Percentiles rank a stretch among this genome's conserved stretches.
phyloP scores from a whole-genome alignment of 805 yeast species.

The Wickerhamiella hasegawae region DNA sequence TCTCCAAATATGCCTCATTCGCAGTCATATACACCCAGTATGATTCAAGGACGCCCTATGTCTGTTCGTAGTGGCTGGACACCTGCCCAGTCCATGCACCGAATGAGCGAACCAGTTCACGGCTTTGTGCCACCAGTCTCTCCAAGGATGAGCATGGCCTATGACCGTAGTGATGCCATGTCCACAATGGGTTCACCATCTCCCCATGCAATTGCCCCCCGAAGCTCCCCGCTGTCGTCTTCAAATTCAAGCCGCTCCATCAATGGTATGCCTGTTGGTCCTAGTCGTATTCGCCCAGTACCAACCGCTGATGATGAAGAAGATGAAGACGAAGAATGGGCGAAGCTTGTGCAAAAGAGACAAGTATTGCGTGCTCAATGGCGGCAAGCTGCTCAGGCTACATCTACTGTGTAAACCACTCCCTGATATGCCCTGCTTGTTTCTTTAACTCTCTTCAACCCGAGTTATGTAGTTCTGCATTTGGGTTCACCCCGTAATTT shows the following conservation, averaged over 20 bases:
- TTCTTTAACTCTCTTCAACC: too few species aligned
- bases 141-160: not conserved
- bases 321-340: slow-evolving; percentile 14
- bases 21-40: not conserved
- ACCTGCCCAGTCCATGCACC: not conserved
- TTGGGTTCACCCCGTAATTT: too few species aligned
- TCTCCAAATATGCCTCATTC: not conserved
- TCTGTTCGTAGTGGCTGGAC: not conserved
- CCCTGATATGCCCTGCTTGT: too few species aligned
- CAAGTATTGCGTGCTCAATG: slow-evolving; percentile 12
- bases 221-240: not conserved
- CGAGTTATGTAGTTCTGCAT: too few species aligned
- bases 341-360: slow-evolving; percentile 11
- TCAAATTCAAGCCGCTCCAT: not conserved
- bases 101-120: not conserved
- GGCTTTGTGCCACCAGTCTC: not conserved
- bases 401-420: too few species aligned
- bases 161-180: slow-evolving; percentile 2
- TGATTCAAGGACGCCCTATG: not conserved
- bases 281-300: slow-evolving; percentile 14
- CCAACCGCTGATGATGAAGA: slow-evolving; percentile 9
- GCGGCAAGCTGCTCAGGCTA: slow-evolving; percentile 4
- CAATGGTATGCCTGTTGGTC: not conserved
- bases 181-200: not conserved
- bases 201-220: not conserved